phyloP scores from a whole-genome alignment of 2,329 filamentous ascomycete genomes.

The Diaporthe destruens region DNA sequence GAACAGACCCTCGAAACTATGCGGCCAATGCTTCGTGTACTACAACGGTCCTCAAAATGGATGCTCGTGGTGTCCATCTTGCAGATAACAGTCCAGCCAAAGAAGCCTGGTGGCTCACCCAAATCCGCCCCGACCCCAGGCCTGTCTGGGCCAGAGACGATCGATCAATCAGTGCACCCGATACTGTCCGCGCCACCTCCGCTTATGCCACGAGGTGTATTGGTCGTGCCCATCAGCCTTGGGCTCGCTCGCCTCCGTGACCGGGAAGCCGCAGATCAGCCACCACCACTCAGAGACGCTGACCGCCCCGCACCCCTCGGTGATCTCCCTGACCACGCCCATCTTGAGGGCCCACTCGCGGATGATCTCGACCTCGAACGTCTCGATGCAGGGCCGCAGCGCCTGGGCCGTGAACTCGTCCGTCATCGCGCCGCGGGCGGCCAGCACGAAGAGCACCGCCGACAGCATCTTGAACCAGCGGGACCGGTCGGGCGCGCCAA shows the following conservation, averaged over 20 bases:
- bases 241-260: conserved; percentile 30
- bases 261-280: conserved; percentile 62
- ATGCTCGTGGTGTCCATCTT: background rate
- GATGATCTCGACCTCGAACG: conserved; percentile 72
- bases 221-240: conserved; percentile 23
- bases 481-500: conserved; percentile 67
- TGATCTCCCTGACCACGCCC: conserved; percentile 62
- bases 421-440: conserved; percentile 71
- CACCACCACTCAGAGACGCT: conserved; percentile 76
- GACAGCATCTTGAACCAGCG: conserved; percentile 76
- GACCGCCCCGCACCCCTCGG: conserved; percentile 47
- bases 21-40: background rate
- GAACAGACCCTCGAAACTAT: background rate
- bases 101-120: background rate
- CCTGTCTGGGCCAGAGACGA: background rate
- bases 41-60: background rate
- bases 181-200: conserved; percentile 37
- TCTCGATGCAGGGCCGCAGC: conserved; percentile 70
- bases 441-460: conserved; percentile 72
- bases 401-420: conserved; percentile 65
- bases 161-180: conserved; percentile 30
- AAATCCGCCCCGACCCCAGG: background rate
- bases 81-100: background rate
- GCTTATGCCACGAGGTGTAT: conserved; percentile 36
- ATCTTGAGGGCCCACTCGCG: conserved; percentile 69